Evolutionary conservation across 1,284 basidiomycete species (phyloP), one percentile per base, ranked within the genome.

Genomic region (Hymenochaete sp.): DNA sequence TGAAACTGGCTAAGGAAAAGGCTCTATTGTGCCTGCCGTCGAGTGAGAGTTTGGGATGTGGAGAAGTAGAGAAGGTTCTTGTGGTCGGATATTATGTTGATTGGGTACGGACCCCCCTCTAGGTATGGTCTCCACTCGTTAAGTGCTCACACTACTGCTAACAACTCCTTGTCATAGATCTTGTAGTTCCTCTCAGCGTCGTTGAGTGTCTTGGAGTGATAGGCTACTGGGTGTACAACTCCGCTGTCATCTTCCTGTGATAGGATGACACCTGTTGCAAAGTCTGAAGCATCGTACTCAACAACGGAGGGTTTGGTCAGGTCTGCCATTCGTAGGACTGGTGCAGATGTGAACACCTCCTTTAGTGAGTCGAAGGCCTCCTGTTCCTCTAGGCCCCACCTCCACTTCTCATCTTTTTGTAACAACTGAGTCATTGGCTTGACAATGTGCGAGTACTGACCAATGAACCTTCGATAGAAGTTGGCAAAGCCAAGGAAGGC

Each of bases 11-110:
- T 38, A 0, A 77, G 53, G 16, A 57, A 43, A 0, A 61, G 43
- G 0, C 54, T 53, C 73, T 69, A 77, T 2, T 65, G 49, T 0
- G 64, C 67, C 53, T 75, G 68, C 9, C 42, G 2, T 14, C 19
- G 3, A 4, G n/a, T 40, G 1, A 46, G 22, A 25, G 32, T n/a
- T 8, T 39, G 26, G 1, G 38, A 3, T 3, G 13, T 2, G 19
- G 13, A 10, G 22, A 39, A 46, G 22, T 46, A 46, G 13, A 18
- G 18, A 1, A 46, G 19, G 14, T 40, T 35, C 2, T 24, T 10
- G 27, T 41, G 38, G 18, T 46, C 45, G 26, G 38, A 22, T 8
- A 16, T 18, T 9, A 46, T 1, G 9, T 31, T 19, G 16, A 41
- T 14, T 1, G 1, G 4, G 4, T 45, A 16, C 8, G n/a, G 14